Evolutionary conservation across 805 yeast species (phyloP), one percentile per base, ranked within the genome.

Genomic region (Wickerhamiella sorbophila): DNA sequence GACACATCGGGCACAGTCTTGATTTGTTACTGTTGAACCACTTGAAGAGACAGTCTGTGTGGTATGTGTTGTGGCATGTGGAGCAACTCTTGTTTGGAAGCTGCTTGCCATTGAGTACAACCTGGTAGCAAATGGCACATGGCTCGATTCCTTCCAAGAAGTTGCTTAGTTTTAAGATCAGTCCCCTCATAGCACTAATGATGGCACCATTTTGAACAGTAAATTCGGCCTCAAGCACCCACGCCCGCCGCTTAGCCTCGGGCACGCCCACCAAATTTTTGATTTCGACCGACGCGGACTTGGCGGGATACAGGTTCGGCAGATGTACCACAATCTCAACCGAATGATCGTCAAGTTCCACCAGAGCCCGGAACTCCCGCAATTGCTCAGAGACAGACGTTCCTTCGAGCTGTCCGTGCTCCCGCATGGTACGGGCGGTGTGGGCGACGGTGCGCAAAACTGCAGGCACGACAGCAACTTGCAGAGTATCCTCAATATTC

Each of bases 11-110:
- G 65, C 99, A 91, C 2, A 95, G 80, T 50, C 84, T 82, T 42
- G 83, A 72, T 33, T 91, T 93, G 12, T 94, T 82, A 51, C 94
- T 86, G 65, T 84, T 83, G 64, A 91, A 91, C 99, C 99, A 91
- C 58, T 87, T 83, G 68, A 85, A 87, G 34, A 91, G 66, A 68
- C 99, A 91, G 3, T 91, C 95, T 5, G 95, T 78, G 60, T 91
- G 99, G 68, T 87, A 91, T 58, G 81, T 84, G 67, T 91, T 88
- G 55, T 75, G 75, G 69, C 99, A 91, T 0, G 95, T 86, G 14
- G 79, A 67, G 62, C 99, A 91, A 2, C 71, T 71, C 61, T 85
- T 87, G 39, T 85, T 75, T 5, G 99, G 98, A 44, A 91, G 69
- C 5, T 94, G 79, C 53, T 82, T 83, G 54, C 86, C 95, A 47